Percentiles rank a stretch among this genome's conserved stretches.
These are phyloP conservation scores for Kalmusia sp. DNA, from an alignment of 2,329 filamentous ascomycete species.

Conservation along the genomic window DNA sequence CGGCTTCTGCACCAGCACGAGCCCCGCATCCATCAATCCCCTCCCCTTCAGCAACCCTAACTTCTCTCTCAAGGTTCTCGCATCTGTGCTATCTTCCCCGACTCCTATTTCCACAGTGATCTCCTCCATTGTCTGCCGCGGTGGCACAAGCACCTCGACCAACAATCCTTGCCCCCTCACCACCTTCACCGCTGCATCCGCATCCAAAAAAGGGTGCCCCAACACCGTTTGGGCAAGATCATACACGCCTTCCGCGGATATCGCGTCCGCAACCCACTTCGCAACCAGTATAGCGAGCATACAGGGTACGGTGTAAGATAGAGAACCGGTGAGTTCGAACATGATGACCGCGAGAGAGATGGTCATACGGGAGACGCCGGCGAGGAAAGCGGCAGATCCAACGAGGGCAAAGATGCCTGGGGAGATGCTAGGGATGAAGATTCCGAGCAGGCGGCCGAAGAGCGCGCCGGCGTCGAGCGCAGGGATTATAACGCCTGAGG, in stretches of 20 bases:
- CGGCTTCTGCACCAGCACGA: constrained; percentile 59
- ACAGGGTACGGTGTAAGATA: constrained; percentile 64
- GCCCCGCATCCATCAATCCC: constrained; percentile 64
- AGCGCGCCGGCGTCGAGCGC: constrained; percentile 65
- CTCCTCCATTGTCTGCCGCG: constrained; percentile 61
- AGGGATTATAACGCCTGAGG: constrained; percentile 67
- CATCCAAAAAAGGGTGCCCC: constrained; percentile 65
- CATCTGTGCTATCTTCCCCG: background rate
- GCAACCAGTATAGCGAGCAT: constrained; percentile 67
- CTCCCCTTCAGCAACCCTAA: constrained; percentile 55
- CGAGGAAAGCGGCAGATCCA: constrained; percentile 64
- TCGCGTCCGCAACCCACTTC: constrained; percentile 65
- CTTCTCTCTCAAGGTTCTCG: constrained; percentile 53
- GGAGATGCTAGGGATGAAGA: constrained; percentile 54
- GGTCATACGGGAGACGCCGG: constrained; percentile 66
- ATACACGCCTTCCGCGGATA: constrained; percentile 63
- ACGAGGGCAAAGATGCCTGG: constrained; percentile 68
- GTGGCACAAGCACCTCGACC: constrained; percentile 60
- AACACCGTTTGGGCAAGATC: constrained; percentile 66
- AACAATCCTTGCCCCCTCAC: constrained; percentile 49
- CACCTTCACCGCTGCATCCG: constrained; percentile 55
- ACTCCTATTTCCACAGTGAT: constrained; percentile 54
- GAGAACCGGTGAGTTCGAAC: constrained; percentile 66
- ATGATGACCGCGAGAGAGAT: constrained; percentile 66
- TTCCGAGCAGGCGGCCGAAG: constrained; percentile 62